These are phyloP conservation scores for Xylaria sp. DNA, from an alignment of 2,329 filamentous ascomycete genomes.

Conservation along the genomic window DNA sequence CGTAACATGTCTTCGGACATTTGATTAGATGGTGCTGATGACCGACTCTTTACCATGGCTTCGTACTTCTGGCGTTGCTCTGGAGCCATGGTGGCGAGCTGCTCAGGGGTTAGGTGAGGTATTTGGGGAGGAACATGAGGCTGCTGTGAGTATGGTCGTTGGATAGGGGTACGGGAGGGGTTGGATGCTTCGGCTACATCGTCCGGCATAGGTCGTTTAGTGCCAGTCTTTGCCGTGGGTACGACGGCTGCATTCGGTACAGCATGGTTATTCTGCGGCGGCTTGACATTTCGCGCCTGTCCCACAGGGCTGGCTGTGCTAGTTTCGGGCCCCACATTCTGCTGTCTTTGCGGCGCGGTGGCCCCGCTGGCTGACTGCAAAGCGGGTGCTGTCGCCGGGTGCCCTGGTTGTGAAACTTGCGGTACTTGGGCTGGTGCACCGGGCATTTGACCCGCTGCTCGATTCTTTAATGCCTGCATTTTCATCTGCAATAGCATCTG, in stretches of 20 bases:
- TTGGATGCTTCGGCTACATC: slow-evolving; percentile 50
- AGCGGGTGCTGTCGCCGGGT: slow-evolving; percentile 31
- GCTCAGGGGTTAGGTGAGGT: slow-evolving; percentile 49
- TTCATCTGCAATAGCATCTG: slow-evolving; percentile 42
- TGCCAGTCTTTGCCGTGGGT: slow-evolving; percentile 54
- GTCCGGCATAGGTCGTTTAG: slow-evolving; percentile 63
- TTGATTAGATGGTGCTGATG: slow-evolving; percentile 22
- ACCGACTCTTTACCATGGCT: slow-evolving; percentile 47
- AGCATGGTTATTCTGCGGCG: slow-evolving; percentile 51
- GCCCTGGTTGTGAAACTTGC: slow-evolving; percentile 36
- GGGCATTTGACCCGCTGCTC: slow-evolving; percentile 32
- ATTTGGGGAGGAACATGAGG: slow-evolving; percentile 40
- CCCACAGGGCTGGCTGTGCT: slow-evolving; percentile 37
- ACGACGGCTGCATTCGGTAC: slow-evolving; percentile 54
- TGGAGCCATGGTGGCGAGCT: slow-evolving; percentile 55
- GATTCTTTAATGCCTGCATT: slow-evolving; percentile 33
- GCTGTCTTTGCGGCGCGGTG: slow-evolving; percentile 40
- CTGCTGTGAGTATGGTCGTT: slow-evolving; percentile 49
- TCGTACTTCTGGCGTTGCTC: slow-evolving; percentile 60
- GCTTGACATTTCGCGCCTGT: slow-evolving; percentile 47
- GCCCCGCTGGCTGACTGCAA: slow-evolving; percentile 40
- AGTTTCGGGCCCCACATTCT: slow-evolving; percentile 36
- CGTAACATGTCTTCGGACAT: slow-evolving; percentile 52
- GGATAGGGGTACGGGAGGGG: slow-evolving; percentile 38
- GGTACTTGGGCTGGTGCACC: slow-evolving; percentile 35